Percentiles rank a stretch among this genome's conserved stretches.
Conservation (phyloP, 208 protist genomes). For the Leishmania aethiopica region DNA sequence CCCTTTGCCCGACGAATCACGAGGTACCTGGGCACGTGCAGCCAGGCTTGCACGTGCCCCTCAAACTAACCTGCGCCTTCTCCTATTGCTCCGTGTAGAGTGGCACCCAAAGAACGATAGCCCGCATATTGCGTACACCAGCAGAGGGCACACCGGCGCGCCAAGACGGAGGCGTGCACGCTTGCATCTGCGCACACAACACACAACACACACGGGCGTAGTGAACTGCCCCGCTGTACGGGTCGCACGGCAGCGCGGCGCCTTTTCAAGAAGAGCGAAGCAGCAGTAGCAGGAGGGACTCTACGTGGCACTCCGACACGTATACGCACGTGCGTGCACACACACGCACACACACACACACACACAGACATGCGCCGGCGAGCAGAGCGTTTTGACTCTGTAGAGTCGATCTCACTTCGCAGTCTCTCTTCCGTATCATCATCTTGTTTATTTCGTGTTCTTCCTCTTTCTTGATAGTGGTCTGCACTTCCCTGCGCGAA, state of each 20-base stretch:
- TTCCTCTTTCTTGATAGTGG: background rate
- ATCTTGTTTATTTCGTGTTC: background rate
- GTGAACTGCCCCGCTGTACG: background rate
- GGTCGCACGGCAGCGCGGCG: background rate
- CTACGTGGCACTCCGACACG: too few relatives aligned
- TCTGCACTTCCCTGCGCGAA: background rate
- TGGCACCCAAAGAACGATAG: background rate
- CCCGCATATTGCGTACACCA: background rate
- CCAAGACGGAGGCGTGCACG: too few relatives aligned
- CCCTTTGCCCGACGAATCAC: background rate
- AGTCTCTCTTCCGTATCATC: background rate
- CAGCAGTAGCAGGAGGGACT: background rate
- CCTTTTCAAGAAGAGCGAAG: background rate
- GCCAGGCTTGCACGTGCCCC: background rate
- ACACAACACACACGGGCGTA: background rate
- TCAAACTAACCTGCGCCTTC: background rate
- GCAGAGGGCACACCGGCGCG: background rate
- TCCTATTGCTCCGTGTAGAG: background rate
- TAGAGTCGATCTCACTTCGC: background rate
- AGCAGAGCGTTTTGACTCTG: background rate
- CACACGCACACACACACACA: background rate
- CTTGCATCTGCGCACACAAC: background rate
- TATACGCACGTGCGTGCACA: background rate
- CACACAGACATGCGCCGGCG: background rate
- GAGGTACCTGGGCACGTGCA: background rate